phyloP scores from a whole-genome alignment of 2,329 filamentous ascomycete genomes.

The Claviceps monticola region DNA sequence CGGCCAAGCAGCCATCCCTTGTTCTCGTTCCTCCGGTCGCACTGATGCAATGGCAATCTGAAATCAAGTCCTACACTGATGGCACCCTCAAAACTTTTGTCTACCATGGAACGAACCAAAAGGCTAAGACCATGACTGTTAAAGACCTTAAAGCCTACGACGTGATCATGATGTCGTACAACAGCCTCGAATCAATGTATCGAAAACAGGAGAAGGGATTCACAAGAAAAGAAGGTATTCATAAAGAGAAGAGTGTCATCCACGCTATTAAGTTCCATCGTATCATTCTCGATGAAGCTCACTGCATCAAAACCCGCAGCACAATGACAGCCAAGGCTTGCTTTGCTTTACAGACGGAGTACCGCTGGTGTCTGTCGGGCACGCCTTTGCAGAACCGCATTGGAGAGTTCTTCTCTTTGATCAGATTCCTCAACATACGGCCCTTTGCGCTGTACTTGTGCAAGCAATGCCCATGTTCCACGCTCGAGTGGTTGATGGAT shows the following conservation, averaged over 20 bases:
- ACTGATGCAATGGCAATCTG: constrained; percentile 85
- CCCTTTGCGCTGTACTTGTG: constrained; percentile 94
- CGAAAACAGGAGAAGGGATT: constrained; percentile 89
- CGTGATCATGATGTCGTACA: constrained; percentile 96
- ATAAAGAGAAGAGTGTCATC: constrained; percentile 69
- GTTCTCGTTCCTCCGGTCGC: constrained; percentile 89
- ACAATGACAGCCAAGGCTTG: constrained; percentile 91
- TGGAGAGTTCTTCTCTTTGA: constrained; percentile 87
- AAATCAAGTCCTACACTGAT: constrained; percentile 71
- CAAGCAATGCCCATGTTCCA: constrained; percentile 68
- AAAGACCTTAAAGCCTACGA: constrained; percentile 71
- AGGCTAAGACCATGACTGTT: constrained; percentile 61
- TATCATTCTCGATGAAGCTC: constrained; percentile 85
- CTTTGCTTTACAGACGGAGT: constrained; percentile 74
- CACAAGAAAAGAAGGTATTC: constrained; percentile 61
- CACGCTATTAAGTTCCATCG: constrained; percentile 82
- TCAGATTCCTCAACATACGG: constrained; percentile 78
- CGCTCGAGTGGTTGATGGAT: constrained; percentile 71
- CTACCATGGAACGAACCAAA: constrained; percentile 74
- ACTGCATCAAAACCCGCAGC: constrained; percentile 83
- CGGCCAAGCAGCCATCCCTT: constrained; percentile 65
- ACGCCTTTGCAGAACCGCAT: constrained; percentile 96
- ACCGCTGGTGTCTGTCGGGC: constrained; percentile 92
- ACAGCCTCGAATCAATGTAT: constrained; percentile 78
- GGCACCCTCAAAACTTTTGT: constrained; percentile 83